Percentiles rank a stretch among this genome's conserved stretches.
phyloP scores from a whole-genome alignment of 768 basidiomycete species.

The Tricholoma bakamatsutake region DNA sequence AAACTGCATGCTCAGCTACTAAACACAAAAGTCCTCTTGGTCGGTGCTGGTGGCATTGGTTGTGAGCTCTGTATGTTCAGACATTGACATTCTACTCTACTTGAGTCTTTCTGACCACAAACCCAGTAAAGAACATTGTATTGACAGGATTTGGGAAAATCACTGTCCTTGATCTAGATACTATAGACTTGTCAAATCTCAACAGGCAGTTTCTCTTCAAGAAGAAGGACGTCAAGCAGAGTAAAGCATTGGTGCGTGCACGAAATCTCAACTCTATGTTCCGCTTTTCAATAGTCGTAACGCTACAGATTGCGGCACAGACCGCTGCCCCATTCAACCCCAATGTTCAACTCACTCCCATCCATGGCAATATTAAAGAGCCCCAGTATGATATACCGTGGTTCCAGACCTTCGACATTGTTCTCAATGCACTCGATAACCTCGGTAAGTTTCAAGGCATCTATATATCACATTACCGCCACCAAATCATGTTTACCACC shows the following conservation, averaged over 20 bases:
- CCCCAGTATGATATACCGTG: constrained; percentile 82
- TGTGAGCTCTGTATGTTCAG: constrained; percentile 75
- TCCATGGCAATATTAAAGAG: constrained; percentile 96
- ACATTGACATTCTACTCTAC: not conserved
- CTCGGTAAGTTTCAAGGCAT: constrained; percentile 51
- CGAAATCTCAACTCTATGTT: not conserved
- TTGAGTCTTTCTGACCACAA: not conserved
- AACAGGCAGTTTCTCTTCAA: constrained; percentile 96
- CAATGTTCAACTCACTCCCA: constrained; percentile 77
- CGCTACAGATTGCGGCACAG: constrained; percentile 67
- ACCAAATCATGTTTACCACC: not conserved
- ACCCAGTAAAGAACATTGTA: constrained; percentile 92
- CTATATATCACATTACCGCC: not conserved
- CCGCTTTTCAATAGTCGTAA: not conserved
- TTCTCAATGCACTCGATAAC: constrained; percentile 95
- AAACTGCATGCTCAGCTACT: constrained; percentile 59
- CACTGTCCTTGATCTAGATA: constrained; percentile 92
- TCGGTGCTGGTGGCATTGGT: constrained; percentile 96
- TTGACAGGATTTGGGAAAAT: constrained; percentile 90
- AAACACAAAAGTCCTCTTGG: constrained; percentile 71
- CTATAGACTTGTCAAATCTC: constrained; percentile 95
- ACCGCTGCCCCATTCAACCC: constrained; percentile 85
- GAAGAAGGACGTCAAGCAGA: constrained; percentile 96
- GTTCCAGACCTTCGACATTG: constrained; percentile 88
- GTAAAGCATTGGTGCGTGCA: constrained; percentile 80